These are phyloP conservation scores for Tothia fuscella DNA, from an alignment of 2,329 filamentous ascomycete species.

Conservation along the genomic window DNA sequence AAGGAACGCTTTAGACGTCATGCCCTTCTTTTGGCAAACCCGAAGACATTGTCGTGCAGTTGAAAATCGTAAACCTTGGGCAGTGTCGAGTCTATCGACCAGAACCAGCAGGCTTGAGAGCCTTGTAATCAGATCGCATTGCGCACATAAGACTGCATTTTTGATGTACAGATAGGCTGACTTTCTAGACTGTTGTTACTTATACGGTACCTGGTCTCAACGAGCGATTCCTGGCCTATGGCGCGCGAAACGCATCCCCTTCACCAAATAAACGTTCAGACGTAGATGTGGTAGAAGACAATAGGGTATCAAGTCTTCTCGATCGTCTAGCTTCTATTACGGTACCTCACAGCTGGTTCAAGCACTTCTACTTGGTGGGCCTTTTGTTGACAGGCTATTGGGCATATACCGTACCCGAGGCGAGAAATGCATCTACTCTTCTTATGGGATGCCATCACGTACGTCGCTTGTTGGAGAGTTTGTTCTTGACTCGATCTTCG, in stretches of 20 bases:
- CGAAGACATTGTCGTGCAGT: no score
- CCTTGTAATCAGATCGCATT: neutral
- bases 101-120: no score
- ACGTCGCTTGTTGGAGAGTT: constrained; percentile 69
- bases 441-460: constrained; percentile 10
- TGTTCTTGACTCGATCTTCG: constrained; percentile 51
- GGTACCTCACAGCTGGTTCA: constrained; percentile 83
- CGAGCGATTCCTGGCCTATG: constrained; percentile 48
- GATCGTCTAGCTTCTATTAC: constrained; percentile 42
- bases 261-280: constrained; percentile 10
- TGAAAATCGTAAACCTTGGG: no score
- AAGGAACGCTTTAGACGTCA: no score
- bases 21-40: no score
- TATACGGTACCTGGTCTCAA: constrained; percentile 39
- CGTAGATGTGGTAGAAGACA: neutral
- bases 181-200: constrained; percentile 36
- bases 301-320: constrained; percentile 29
- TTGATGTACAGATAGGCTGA: neutral
- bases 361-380: constrained; percentile 72
- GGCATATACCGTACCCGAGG: constrained; percentile 31
- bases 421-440: constrained; percentile 12
- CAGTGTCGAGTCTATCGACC: no score
- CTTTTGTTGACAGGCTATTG: constrained; percentile 61
- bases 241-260: constrained; percentile 32
- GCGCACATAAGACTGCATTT: neutral